Base-by-base conservation (phyloP, 305 asterid genomes). In the Fraxinus nigra region DNA sequence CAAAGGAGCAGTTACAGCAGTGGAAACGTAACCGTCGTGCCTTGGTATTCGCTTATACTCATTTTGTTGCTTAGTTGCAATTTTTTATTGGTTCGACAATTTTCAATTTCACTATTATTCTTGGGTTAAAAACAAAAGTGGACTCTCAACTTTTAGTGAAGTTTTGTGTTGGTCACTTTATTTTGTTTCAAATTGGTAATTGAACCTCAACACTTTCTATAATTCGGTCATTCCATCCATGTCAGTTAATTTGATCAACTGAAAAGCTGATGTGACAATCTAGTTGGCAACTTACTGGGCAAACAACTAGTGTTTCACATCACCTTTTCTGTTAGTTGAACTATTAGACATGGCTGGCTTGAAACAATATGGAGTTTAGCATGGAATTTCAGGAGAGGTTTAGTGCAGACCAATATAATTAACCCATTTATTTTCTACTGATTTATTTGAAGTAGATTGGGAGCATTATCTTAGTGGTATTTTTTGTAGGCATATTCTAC, bases 1-100 rank as follows among this genome's bases (percentile, higher is more conserved):
- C 99, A 63, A 94, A 94, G 85, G 99, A 95, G 87, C 98, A 94
- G 81, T 82, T 95, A 83, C 97, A 92, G 73, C 97, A 89, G 73
- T 95, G 99, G 99, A 95, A 95, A 77, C 90, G 92, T 33, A 94
- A 95, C 73, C 97, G 98, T n/a, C 97, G 99, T 51, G 99, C 98
- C 80, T 86, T 95, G 91, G 99, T 95, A 89, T 84, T 79, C 75
- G 24, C 35, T n/a, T 56, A 5, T 78, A 3, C 34, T 54, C 70
- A 30, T 20, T 26, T 76, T 13, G 22, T 10, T 5, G 4, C 63
- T 37, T 4, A 11, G 75, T 24, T 80, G 72, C 26, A 38, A 46
- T 78, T 18, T 63, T 78, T 61, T 16, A 59, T 76, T 82, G 80
- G 70, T 78, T 14, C 34, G 61, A n/a, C 40, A 72, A 76, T 70